Evolutionary conservation across 768 basidiomycete genomes (phyloP).

Genomic region (Suillus discolor): DNA sequence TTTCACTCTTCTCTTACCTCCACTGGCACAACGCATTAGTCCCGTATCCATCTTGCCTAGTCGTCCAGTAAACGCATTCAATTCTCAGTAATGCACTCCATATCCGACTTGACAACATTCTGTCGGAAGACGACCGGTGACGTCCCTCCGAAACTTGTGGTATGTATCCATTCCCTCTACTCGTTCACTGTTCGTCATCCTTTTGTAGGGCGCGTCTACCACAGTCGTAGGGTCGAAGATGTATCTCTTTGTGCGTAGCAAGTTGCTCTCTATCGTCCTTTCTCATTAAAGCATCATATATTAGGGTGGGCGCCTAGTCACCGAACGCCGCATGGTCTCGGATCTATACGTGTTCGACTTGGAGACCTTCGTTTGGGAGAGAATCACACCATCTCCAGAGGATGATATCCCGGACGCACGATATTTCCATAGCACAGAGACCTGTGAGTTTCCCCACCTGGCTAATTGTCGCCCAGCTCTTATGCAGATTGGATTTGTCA

Average conservation of each 20-base stretch:
- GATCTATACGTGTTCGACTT: conserved; percentile 93
- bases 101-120: conserved; percentile 88
- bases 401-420: conserved; percentile 79
- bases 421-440: conserved; percentile 94
- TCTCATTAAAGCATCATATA: not conserved
- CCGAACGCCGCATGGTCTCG: conserved; percentile 84
- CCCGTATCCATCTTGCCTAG: conserved; percentile 10
- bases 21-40: conserved; percentile 18
- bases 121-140: conserved; percentile 82
- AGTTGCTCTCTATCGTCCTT: not conserved
- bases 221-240: conserved; percentile 86
- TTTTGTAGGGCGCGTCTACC: conserved; percentile 81
- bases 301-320: conserved; percentile 85
- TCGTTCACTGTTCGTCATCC: not conserved
- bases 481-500: conserved; percentile 19
- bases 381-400: conserved; percentile 57
- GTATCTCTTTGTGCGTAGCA: conserved; percentile 78
- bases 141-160: conserved; percentile 87
- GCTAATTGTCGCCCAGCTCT: conserved; percentile 3
- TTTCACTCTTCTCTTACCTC: conserved; percentile 19
- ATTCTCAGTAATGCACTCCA: conserved; percentile 60
- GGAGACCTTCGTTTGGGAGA: conserved; percentile 79
- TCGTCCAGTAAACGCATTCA: conserved; percentile 2
- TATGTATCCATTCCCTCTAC: conserved; percentile 40
- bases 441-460: conserved; percentile 51